Evolutionary conservation across 2,329 filamentous ascomycete genomes (phyloP).

Genomic region (Fusarium tanahbumbuense): DNA sequence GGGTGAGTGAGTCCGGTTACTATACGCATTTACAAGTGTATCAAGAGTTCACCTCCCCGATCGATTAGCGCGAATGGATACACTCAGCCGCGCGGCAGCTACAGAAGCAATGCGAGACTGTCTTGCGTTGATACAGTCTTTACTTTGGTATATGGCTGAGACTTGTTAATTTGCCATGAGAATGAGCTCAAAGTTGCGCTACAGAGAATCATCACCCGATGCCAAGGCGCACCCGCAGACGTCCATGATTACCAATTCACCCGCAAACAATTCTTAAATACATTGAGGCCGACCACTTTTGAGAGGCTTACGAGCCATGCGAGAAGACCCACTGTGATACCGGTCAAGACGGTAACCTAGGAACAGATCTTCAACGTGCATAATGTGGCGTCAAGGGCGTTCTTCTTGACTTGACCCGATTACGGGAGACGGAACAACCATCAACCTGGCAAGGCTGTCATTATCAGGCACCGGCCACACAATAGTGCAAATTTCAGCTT

Average conservation of each 20-base stretch:
- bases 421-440: neutral
- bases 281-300: neutral
- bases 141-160: neutral
- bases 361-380: constrained; percentile 9
- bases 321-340: constrained; percentile 11
- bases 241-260: neutral
- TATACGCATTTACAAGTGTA: neutral
- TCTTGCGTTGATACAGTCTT: neutral
- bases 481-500: constrained; percentile 5
- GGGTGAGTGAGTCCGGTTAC: neutral
- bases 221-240: neutral
- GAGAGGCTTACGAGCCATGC: constrained; percentile 1
- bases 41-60: neutral
- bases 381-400: constrained; percentile 2
- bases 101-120: neutral
- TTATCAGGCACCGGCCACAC: neutral
- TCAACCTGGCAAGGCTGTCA: neutral
- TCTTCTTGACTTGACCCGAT: neutral
- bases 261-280: neutral
- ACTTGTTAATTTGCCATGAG: neutral
- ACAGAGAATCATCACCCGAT: neutral
- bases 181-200: neutral
- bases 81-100: neutral
- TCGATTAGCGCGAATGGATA: neutral
- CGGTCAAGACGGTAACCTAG: constrained; percentile 10